Percentiles rank a stretch among this genome's conserved stretches.
Conservation (phyloP, 1,139 yeast genomes). For the Lodderomyces beijingensis region DNA sequence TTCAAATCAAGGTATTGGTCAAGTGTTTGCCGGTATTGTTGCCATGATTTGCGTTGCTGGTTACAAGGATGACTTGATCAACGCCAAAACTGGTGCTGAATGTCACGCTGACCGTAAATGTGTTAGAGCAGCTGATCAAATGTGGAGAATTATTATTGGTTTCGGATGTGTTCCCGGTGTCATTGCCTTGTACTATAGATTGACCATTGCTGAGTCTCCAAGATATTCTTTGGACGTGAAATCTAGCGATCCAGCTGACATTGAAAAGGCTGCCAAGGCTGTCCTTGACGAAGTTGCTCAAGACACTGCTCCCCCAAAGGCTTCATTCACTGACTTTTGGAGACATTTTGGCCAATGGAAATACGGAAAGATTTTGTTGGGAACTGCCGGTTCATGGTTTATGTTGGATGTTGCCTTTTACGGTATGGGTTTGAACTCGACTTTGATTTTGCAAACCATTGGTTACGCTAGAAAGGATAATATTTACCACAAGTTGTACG, state of each 20-base stretch:
- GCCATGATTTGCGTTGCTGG: constrained; percentile 70
- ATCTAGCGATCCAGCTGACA: constrained; percentile 52
- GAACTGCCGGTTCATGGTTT: constrained; percentile 98
- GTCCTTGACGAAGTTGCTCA: constrained; percentile 46
- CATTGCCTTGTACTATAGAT: constrained; percentile 79
- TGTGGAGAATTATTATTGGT: constrained; percentile 90
- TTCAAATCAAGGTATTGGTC: constrained; percentile 93
- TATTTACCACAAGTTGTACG: constrained; percentile 61
- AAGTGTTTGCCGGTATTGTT: constrained; percentile 78
- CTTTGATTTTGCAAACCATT: constrained; percentile 77
- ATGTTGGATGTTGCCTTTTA: constrained; percentile 93
- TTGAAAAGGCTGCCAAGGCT: constrained; percentile 57
- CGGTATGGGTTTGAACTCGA: constrained; percentile 79
- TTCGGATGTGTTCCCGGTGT: constrained; percentile 86
- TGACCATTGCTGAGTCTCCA: constrained; percentile 92
- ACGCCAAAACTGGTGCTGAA: constrained; percentile 35
- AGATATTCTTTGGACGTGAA: constrained; percentile 80
- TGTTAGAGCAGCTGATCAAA: constrained; percentile 76
- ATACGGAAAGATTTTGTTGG: constrained; percentile 77
- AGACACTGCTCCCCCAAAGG: constrained; percentile 51
- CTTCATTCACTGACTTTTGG: constrained; percentile 57
- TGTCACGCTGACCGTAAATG: constrained; percentile 54
- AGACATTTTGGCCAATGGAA: constrained; percentile 83
- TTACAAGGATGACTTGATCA: constrained; percentile 60
- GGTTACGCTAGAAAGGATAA: constrained; percentile 71